Conservation (phyloP, 2,329 filamentous ascomycete species). For the Tolypocladium album region DNA sequence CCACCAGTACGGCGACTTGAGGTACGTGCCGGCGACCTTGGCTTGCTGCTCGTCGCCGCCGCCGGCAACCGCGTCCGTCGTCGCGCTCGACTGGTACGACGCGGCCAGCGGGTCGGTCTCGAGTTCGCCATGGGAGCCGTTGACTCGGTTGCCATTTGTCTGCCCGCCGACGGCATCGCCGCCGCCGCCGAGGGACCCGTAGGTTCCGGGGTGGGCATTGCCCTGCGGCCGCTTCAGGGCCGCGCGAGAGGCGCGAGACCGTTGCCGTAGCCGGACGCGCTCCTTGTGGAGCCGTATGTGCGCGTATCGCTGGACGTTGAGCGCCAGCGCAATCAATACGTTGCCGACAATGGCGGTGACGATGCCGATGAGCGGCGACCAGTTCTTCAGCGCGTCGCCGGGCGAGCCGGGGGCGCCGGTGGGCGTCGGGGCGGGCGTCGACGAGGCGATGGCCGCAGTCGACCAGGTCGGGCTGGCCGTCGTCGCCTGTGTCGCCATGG, state of each 20-base stretch:
- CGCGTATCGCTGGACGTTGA: conserved; percentile 94
- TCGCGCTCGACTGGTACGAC: conserved; percentile 32
- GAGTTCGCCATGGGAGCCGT: conserved; percentile 12
- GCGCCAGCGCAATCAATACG: conserved; percentile 82
- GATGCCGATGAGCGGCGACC: conserved; percentile 94
- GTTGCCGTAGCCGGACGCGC: conserved; percentile 45
- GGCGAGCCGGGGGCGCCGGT: conserved; percentile 17
- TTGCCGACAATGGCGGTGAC: conserved; percentile 88
- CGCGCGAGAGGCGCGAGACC: conserved; percentile 41
- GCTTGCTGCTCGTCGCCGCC: conserved; percentile 13
- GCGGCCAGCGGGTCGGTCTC: conserved; percentile 42
- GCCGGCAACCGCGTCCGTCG: conserved; percentile 11
- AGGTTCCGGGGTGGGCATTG: conserved; percentile 15
- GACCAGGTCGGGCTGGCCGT: not conserved
- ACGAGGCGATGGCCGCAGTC: not conserved
- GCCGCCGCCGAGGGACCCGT: conserved; percentile 20
- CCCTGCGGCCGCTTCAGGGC: conserved; percentile 35
- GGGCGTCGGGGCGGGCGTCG: conserved; percentile 4
- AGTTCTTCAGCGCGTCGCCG: conserved; percentile 49
- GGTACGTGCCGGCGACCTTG: conserved; percentile 56
- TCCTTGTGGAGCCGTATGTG: conserved; percentile 75
- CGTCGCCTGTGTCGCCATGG: not conserved
- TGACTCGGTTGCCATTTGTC: conserved; percentile 18
- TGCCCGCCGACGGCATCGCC: not conserved
- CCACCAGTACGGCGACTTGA: conserved; percentile 95